Percentiles rank a stretch among this genome's conserved stretches.
These are phyloP conservation scores for Triglochin maritima DNA, from an alignment of 106 monocot genomes.

Conservation along the genomic window DNA sequence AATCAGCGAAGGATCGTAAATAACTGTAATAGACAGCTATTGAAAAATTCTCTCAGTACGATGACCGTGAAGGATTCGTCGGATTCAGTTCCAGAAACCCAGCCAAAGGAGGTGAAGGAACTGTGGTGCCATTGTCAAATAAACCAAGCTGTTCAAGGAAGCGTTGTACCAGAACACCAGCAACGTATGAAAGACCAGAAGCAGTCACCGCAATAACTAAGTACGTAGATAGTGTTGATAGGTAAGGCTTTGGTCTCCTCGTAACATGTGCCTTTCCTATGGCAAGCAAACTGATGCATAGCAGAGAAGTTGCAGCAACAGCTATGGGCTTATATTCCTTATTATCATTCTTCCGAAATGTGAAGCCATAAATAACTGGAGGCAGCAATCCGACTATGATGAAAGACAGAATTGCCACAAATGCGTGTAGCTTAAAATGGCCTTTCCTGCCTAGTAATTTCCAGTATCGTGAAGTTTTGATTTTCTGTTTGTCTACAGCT, in stretches of 20 bases:
- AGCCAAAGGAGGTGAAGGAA: slow-evolving; percentile 6
- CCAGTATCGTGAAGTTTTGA: slow-evolving; percentile 35
- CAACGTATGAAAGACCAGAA: slow-evolving; percentile 43
- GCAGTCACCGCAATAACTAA: slow-evolving; percentile 24
- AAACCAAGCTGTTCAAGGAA: slow-evolving; percentile 29
- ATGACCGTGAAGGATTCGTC: not conserved
- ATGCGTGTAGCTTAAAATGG: slow-evolving; percentile 43
- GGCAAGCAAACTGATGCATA: slow-evolving; percentile 46
- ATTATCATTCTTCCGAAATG: slow-evolving; percentile 44
- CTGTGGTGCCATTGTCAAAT: slow-evolving; percentile 21
- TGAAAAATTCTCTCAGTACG: not conserved
- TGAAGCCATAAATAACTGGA: slow-evolving; percentile 53
- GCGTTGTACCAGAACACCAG: slow-evolving; percentile 28
- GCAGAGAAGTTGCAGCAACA: slow-evolving; percentile 42
- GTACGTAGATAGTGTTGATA: slow-evolving; percentile 33
- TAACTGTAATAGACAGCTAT: no score
- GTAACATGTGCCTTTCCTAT: slow-evolving; percentile 57
- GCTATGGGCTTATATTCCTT: slow-evolving; percentile 55
- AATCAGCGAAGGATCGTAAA: no score
- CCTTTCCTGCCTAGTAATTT: slow-evolving; percentile 40
- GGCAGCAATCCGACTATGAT: slow-evolving; percentile 50
- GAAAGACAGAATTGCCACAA: slow-evolving; percentile 49
- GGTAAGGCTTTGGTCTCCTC: slow-evolving; percentile 26
- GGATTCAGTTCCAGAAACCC: not conserved
- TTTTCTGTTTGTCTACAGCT: slow-evolving; percentile 7